Evolutionary conservation across 768 basidiomycete species (phyloP), one percentile per base, ranked within the genome.

Genomic region (Chlorophyllum brunneum): DNA sequence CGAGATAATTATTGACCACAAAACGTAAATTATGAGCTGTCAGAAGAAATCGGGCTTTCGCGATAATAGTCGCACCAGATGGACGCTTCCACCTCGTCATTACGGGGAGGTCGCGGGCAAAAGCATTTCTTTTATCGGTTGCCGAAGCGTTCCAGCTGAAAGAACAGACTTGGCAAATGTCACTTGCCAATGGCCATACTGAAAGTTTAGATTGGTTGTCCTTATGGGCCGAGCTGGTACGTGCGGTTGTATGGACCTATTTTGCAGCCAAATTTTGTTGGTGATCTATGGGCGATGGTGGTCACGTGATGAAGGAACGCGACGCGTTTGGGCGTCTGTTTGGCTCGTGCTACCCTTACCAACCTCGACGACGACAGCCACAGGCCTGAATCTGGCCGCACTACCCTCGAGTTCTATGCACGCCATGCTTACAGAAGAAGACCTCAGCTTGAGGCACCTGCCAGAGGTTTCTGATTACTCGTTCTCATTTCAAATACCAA

Each of bases 401-500:
- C 22, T n/a, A 34, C 11, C 31, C 34, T 36, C 42, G 15, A 22
- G 4, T 27, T 7, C 48, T 29, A 52, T 51, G 49, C 30, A 22
- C 37, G 16, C 27, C 57, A 65, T 58, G 45, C 45, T 34, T n/a
- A 63, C 65, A 34, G 70, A 72, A 4, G 64, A 59, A 37, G 73
- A 73, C 47, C 63, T 79, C 18, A 84, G 79, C 51, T 64, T 76
- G 42, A 72, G 77, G 60, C 77, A 81, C 63, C 59, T 82, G 23
- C 81, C 81, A 34, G 80, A 84, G 55, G 61, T 74, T 45, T 78
- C 78, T 22, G 72, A 77, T 56, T 59, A 65, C n/a, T 79, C 76
- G 30, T 75, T 73, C 55, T 80, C 80, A 1, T 79, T 82, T 62
- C 78, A 82, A 62, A 79, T 83, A 30, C 81, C 83, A 3, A 65